Evolutionary conservation across 768 basidiomycete genomes (phyloP), one percentile per base, ranked within the genome.

Genomic region (Leccinellum albellum): DNA sequence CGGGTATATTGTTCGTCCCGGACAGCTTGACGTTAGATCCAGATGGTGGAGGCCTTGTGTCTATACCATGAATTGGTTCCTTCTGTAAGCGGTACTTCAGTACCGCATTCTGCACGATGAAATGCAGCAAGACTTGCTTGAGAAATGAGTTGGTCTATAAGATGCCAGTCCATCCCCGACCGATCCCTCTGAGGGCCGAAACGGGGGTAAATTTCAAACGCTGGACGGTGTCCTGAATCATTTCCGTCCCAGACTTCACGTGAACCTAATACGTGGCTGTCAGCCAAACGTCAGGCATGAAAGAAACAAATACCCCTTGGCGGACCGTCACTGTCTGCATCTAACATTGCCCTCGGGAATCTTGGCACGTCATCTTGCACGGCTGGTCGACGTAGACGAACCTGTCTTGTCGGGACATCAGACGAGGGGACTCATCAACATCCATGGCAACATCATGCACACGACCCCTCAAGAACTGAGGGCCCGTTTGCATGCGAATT

Each of bases 271-370:
- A 53, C 8, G 29, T 2, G 50, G 40, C 7, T 8, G 8, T 61
- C n/a, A 58, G 45, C 9, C 13, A 32, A 2, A 7, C 35, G 24
- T 23, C 40, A 6, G 15, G 1, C 1, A 49, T 2, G 1, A 8
- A 49, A 2, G 4, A 17, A 44, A 14, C 1, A 35, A 49, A 31
- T 4, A 69, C 68, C 56, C 56, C 65, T 62, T 33, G 51, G 28
- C 4, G 9, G 40, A 12, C 62, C 57, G 31, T 66, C 65, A 29
- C 55, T 66, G n/a, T 61, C 67, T 23, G 63, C 44, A 9, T 64
- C 61, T 5, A 71, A 54, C 74, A 75, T 75, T 0, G 75, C 75
- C 31, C 75, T 66, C n/a, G 75, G 74, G 47, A 71, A 75, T 24
- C 68, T 68, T 47, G 71, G 66, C 7, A 61, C 64, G 0, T 65